Base-by-base conservation (phyloP, 1,284 basidiomycete genomes). In the Pascua guehoae region DNA sequence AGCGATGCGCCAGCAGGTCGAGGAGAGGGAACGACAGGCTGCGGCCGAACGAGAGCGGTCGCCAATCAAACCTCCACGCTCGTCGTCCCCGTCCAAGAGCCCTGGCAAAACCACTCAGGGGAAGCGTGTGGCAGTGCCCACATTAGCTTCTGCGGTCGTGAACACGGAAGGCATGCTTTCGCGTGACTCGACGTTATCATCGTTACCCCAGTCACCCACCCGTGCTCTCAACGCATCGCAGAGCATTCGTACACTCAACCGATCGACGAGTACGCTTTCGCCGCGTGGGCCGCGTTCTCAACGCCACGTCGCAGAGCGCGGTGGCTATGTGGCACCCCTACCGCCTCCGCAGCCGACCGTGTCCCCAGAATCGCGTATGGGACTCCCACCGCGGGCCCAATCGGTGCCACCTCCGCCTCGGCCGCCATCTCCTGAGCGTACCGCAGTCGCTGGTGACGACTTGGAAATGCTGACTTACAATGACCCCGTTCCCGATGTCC, bases 1-100 rank as follows among this genome's bases (percentile, higher is more conserved):
- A 4, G 64, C 66, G 18, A 44, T 67, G 51, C 50, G 62, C 9
- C 49, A 58, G 17, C 48, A 58, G 24, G 49, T 58, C 16, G 66
- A 66, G 46, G 58, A 56, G n/a, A 46, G 54, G 14, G 50, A 58
- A 49, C 43, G 54, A n/a, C 17, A 17, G 11, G 17, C 38, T 38
- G 14, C 18, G 11, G 38, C 46, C 16, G 45, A 12, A 51, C 49
- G 43, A 12, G 37, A 12, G 48, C 36, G 18, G 17, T 47, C 46
- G 8, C 46, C 46, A 37, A 12, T 37, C 32, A 36, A 47, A 15
- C 12, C 47, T 9, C 16, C 11, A 39, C 15, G 8, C n/a, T 18
- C 3, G 8, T 8, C 24, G 4, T 37, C 12, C 12, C 24, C 40
- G 15, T 5, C 41, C 14, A 32, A 47, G 32, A 7, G 1, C 24